Evolutionary conservation across 2,329 filamentous ascomycete species (phyloP).

Genomic region (Diaporthe destruens): DNA sequence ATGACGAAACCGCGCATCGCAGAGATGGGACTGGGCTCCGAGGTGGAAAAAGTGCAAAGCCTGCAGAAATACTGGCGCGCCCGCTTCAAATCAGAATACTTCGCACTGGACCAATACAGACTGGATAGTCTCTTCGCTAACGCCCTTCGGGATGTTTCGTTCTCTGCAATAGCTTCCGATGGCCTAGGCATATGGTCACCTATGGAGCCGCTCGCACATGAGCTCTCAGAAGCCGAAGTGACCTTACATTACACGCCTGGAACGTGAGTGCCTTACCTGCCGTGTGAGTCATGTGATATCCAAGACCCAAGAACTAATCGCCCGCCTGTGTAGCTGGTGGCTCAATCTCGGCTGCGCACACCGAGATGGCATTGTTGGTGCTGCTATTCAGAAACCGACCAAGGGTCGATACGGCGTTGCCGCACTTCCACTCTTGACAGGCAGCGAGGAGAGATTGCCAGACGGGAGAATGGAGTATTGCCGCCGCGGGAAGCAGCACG

Average conservation of each 20-base stretch:
- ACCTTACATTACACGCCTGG: constrained; percentile 20
- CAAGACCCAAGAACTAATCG: neutral
- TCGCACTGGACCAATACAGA: constrained; percentile 31
- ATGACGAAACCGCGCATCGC: neutral
- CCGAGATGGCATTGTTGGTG: constrained; percentile 66
- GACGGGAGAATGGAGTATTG: constrained; percentile 57
- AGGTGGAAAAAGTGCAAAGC: constrained; percentile 26
- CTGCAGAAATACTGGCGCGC: constrained; percentile 36
- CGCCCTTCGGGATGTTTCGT: constrained; percentile 30
- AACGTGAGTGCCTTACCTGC: constrained; percentile 28
- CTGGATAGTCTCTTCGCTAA: constrained; percentile 16
- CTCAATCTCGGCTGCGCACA: constrained; percentile 67
- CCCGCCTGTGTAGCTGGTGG: constrained; percentile 65
- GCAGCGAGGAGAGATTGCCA: constrained; percentile 59
- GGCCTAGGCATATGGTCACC: constrained; percentile 32
- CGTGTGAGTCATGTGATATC: no score
- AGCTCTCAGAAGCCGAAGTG: constrained; percentile 37
- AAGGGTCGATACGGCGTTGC: constrained; percentile 60
- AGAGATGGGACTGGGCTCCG: constrained; percentile 4
- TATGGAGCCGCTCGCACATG: neutral
- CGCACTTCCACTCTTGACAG: constrained; percentile 64
- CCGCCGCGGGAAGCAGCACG: constrained; percentile 56
- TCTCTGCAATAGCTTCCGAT: constrained; percentile 35
- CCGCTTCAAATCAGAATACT: constrained; percentile 38
- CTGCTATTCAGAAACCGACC: constrained; percentile 58